Evolutionary conservation across 228 moss, liverwort and hornwort species (phyloP), one percentile per base, ranked within the genome.

Genomic region (Sphagnum fallax): DNA sequence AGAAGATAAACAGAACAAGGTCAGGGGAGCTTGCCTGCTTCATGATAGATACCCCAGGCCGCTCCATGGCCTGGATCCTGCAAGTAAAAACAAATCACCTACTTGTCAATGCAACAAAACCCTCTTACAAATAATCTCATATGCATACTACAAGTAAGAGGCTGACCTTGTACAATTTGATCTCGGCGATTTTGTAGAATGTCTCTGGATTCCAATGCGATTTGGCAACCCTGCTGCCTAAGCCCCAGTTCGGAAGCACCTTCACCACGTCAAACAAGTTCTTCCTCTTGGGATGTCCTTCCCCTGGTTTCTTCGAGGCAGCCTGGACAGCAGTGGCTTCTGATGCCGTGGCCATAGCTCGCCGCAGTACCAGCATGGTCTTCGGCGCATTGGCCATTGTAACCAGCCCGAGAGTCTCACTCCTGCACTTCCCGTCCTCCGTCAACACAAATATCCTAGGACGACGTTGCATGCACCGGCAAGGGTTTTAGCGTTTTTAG

Each of bases 41-140:
- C 87, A 64, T 92, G 84, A 72, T 87, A 91, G 6, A 91, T 77
- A 48, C 95, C 89, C 88, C 95, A 95, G 47, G 92, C 91, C 64
- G 73, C 75, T 73, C 90, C 90, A 81, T 95, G 87, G 15, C 81
- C 71, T 51, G 83, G 92, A 80, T 88, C 86, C 92, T 92, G 84
- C 73, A 75, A 65, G 14, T 62, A 61, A 51, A 69, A 2, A 32
- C 32, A 32, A 32, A 32, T 32, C 32, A 32, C 32, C 32, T 32
- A 32, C 32, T 32, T 32, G 32, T 32, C 32, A 32, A 32, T 32
- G 32, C 32, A 32, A 32, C 32, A 32, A 32, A 32, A 32, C 32
- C 32, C 2, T 32, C 32, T 32, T 32, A 32, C 32, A 32, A 32
- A 32, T 32, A 32, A 32, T 32, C 32, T 2, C 32, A 32, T 32